These are phyloP conservation scores for Talaromyces islandicus DNA, from an alignment of 2,329 filamentous ascomycete species.

Conservation along the genomic window DNA sequence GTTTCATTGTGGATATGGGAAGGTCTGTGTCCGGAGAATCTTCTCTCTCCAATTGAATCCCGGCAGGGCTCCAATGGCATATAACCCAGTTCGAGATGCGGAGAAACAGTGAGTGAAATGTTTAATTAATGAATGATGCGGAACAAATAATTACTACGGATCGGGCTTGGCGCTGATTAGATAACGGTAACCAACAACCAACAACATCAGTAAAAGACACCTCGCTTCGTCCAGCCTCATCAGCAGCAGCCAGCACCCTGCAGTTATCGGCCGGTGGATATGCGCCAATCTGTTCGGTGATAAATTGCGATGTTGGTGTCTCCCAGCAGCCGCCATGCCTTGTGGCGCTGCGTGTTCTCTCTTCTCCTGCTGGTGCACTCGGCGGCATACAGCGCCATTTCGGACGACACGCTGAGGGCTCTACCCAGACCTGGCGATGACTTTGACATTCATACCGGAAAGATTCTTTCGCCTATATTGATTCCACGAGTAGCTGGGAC, in stretches of 20 bases:
- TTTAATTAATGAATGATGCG: not conserved
- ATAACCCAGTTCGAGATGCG: not conserved
- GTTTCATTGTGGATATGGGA: not conserved
- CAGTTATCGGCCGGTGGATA: not conserved
- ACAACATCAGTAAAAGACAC: not conserved
- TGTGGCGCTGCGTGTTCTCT: slow-evolving; percentile 4
- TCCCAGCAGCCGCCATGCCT: not conserved
- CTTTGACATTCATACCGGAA: slow-evolving; percentile 71
- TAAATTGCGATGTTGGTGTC: not conserved
- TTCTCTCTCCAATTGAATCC: not conserved
- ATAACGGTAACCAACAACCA: not conserved
- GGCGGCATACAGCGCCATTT: slow-evolving; percentile 56
- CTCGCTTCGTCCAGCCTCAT: not conserved
- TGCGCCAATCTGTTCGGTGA: not conserved
- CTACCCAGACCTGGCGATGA: slow-evolving; percentile 68
- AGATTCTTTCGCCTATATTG: slow-evolving; percentile 78
- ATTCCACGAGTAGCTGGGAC: slow-evolving; percentile 85
- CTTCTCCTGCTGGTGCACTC: not conserved
- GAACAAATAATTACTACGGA: not conserved
- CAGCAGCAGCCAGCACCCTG: not conserved
- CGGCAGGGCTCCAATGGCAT: not conserved
- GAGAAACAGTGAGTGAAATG: not conserved
- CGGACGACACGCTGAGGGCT: slow-evolving; percentile 65
- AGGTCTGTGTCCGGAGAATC: not conserved
- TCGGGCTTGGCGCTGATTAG: slow-evolving; percentile 2